phyloP scores from a whole-genome alignment of 257 asterid species.

The Thymus mandschuricus region DNA sequence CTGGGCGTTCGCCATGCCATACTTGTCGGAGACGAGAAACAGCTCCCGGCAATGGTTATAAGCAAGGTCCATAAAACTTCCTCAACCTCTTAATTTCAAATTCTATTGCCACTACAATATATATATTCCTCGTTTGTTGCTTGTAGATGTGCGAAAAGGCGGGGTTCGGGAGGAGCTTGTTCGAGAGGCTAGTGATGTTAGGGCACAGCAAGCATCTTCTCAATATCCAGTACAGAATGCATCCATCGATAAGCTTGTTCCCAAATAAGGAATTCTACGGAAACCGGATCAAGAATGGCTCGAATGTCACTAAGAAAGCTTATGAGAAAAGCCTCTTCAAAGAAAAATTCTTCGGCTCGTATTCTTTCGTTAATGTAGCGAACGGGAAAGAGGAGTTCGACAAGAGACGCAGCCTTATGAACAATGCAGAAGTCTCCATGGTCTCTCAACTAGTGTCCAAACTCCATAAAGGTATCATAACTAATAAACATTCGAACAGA shows the following conservation, averaged over 20 bases:
- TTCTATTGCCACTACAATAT: too few relatives aligned
- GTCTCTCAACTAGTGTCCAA: conserved; percentile 51
- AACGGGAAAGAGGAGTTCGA: conserved; percentile 59
- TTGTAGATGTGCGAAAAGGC: too few relatives aligned
- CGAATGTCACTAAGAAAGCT: conserved; percentile 42
- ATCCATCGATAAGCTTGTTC: conserved; percentile 68
- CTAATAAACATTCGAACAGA: background rate
- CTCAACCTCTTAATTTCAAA: too few relatives aligned
- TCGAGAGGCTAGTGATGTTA: too few relatives aligned
- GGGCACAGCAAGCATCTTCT: conserved; percentile 63
- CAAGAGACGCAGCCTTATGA: conserved; percentile 46
- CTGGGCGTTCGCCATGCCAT: conserved; percentile 65
- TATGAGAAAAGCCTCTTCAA: conserved; percentile 47
- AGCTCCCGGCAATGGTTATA: too few relatives aligned
- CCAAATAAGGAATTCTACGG: conserved; percentile 64
- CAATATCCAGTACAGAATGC: conserved; percentile 75
- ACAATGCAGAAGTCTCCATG: conserved; percentile 56
- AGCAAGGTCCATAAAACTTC: too few relatives aligned
- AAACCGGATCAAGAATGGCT: conserved; percentile 47
- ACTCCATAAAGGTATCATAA: conserved; percentile 49
- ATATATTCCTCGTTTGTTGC: too few relatives aligned
- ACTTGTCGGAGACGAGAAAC: conserved; percentile 77
- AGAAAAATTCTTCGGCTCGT: conserved; percentile 50
- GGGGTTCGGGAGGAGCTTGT: too few relatives aligned
- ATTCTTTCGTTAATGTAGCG: conserved; percentile 60